These are phyloP conservation scores for Echites panduratus DNA, from an alignment of 257 asterid genomes.

Conservation along the genomic window DNA sequence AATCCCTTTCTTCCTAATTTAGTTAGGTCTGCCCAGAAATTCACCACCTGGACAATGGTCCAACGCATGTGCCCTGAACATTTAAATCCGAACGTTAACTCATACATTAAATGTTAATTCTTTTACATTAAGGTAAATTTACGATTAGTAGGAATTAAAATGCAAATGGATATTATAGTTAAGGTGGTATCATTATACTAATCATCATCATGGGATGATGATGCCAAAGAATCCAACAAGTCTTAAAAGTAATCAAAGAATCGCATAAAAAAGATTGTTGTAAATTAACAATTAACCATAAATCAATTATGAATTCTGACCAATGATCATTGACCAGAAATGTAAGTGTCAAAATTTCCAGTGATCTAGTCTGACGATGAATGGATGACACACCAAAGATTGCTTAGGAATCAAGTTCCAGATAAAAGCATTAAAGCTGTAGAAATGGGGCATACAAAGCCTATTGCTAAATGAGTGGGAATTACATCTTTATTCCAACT, in stretches of 20 bases:
- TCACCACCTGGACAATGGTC: no score
- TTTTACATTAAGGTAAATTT: no score
- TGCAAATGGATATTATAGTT: not conserved
- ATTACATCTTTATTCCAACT: constrained; percentile 10
- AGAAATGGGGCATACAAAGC: constrained; percentile 11
- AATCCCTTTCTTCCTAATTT: not conserved
- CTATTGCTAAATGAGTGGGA: not conserved
- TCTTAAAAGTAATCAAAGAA: not conserved
- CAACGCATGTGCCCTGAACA: not conserved
- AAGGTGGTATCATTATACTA: not conserved
- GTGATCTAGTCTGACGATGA: not conserved
- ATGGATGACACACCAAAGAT: constrained; percentile 15
- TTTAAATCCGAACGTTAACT: no score
- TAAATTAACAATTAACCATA: not conserved
- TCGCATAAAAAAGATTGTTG: not conserved
- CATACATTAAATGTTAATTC: no score
- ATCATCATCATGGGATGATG: constrained; percentile 8
- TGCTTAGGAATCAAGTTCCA: constrained; percentile 72
- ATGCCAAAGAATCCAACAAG: constrained; percentile 10
- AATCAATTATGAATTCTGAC: not conserved
- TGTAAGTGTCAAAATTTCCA: not conserved
- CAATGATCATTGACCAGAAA: not conserved
- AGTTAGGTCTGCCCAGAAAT: not conserved
- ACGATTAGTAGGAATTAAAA: no score
- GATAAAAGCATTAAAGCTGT: constrained; percentile 29